Conservation (phyloP, 2,329 filamentous ascomycete genomes). For the Neoscytalidium dimidiatum region DNA sequence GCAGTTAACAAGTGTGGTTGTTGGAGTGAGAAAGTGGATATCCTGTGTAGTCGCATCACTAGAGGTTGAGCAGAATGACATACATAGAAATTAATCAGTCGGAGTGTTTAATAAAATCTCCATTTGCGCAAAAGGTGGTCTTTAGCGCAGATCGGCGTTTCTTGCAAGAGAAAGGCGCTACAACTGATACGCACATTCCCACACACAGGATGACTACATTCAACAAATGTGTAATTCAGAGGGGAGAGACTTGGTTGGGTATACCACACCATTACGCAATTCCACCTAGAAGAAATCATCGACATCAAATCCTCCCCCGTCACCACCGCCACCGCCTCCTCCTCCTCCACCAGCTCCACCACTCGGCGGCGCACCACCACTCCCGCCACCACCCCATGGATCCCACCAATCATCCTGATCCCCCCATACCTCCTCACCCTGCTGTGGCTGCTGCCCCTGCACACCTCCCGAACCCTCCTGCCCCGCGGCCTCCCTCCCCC, state of each 20-base stretch:
- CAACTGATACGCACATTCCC: too few relatives aligned
- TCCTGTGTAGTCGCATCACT: too few relatives aligned
- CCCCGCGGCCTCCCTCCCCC: constrained; percentile 43
- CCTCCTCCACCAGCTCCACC: background rate
- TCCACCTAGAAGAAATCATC: background rate
- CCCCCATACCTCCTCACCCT: constrained; percentile 28
- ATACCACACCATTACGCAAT: background rate
- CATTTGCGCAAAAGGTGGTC: too few relatives aligned
- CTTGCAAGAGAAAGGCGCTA: too few relatives aligned
- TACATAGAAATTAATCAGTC: too few relatives aligned
- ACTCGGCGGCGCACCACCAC: background rate
- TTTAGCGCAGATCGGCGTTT: too few relatives aligned
- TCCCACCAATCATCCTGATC: constrained; percentile 33
- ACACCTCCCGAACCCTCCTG: constrained; percentile 28
- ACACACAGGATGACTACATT: too few relatives aligned
- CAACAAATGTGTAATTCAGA: too few relatives aligned
- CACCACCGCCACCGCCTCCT: background rate
- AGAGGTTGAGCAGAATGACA: too few relatives aligned
- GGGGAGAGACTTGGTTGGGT: background rate
- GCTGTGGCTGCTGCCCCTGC: constrained; percentile 20
- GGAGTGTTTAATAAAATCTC: too few relatives aligned
- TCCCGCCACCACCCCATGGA: background rate
- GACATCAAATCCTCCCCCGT: background rate
- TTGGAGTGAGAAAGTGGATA: too few relatives aligned
- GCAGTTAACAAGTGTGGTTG: too few relatives aligned